Conservation (phyloP, 2,329 filamentous ascomycete genomes). For the Trichothecium roseum region DNA sequence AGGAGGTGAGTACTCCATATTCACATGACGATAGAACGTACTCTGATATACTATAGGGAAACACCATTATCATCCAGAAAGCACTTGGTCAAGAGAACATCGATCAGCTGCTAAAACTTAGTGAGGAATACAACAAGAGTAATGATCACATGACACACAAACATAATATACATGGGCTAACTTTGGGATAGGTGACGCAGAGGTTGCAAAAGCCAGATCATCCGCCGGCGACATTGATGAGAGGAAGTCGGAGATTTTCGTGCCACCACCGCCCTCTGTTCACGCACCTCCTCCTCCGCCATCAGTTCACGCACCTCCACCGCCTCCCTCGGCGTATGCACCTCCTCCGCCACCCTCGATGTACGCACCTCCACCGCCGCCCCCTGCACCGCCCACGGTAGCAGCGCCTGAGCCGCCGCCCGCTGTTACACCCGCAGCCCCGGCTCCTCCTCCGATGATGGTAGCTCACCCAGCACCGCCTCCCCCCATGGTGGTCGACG, state of each 20-base stretch:
- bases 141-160: constrained; percentile 13
- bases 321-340: constrained; percentile 9
- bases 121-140: constrained; percentile 64
- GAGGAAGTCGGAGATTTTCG: constrained; percentile 23
- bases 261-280: background rate
- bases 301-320: constrained; percentile 1
- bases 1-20: constrained; percentile 53
- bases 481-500: constrained; percentile 21
- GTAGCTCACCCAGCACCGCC: constrained; percentile 6
- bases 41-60: constrained; percentile 48
- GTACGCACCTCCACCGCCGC: constrained; percentile 3
- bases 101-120: constrained; percentile 75
- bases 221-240: constrained; percentile 37
- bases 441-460: background rate
- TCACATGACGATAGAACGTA: background rate
- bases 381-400: background rate
- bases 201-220: constrained; percentile 34
- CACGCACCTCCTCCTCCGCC: constrained; percentile 7
- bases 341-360: constrained; percentile 5
- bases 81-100: constrained; percentile 86
- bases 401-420: background rate
- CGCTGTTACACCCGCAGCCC: constrained; percentile 11
- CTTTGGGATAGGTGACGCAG: constrained; percentile 26
- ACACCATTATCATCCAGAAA: constrained; percentile 70
- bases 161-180: background rate